phyloP scores from a whole-genome alignment of 176 grass and related monocot genomes.

The Oropetium thomaeum region DNA sequence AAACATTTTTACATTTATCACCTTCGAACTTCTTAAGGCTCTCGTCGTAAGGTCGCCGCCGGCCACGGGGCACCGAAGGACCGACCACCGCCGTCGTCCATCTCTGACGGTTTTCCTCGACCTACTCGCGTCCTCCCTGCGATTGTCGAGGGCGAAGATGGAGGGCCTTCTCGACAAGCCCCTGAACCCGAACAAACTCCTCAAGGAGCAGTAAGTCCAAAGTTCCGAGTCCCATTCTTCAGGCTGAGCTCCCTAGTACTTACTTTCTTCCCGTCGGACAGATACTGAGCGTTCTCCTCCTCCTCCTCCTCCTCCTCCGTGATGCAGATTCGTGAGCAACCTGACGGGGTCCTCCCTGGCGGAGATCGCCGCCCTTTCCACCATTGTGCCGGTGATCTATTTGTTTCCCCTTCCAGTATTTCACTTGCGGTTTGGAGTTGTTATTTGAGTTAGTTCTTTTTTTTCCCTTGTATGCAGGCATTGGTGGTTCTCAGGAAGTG shows the following conservation, averaged over 20 bases:
- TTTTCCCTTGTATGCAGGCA: constrained; percentile 45
- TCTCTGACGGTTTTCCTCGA: neutral
- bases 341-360: constrained; percentile 59
- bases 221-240: neutral
- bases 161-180: constrained; percentile 41
- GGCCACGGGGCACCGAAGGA: too few species aligned
- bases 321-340: constrained; percentile 74
- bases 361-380: constrained; percentile 74
- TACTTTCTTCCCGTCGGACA: neutral
- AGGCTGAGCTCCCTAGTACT: neutral
- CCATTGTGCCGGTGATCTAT: constrained; percentile 57
- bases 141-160: constrained; percentile 8
- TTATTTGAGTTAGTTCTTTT: constrained; percentile 6
- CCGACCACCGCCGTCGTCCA: neutral
- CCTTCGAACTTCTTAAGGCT: too few species aligned
- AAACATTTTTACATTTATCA: too few species aligned
- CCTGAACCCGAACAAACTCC: constrained; percentile 55
- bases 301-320: neutral
- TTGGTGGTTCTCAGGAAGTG: constrained; percentile 80
- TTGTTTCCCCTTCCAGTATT: neutral
- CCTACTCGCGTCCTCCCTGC: neutral
- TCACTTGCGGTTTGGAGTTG: neutral
- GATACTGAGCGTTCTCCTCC: neutral
- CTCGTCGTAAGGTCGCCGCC: too few species aligned
- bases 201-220: constrained; percentile 65